A percentile compares a stretch with the other conserved stretches of the same genome.
Conservation (phyloP, 2,329 filamentous ascomycete species). For the Cladophialophora bantiana region DNA sequence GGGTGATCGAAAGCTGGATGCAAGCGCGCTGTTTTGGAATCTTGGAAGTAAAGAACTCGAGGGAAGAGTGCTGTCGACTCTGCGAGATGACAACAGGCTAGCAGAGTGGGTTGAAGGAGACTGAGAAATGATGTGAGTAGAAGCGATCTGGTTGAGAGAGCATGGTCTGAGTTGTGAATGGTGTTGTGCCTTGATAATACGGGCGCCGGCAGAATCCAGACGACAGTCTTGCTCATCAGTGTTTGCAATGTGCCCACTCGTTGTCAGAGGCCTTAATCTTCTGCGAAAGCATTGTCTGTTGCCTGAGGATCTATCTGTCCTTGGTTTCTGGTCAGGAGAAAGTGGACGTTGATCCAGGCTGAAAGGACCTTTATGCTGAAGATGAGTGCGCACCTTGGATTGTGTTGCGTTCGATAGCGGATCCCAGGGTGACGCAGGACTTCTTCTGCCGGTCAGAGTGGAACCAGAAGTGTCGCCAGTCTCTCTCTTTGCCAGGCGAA, state of each 20-base stretch:
- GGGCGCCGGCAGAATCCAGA: constrained; percentile 9
- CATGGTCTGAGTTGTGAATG: neutral
- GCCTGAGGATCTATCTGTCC: neutral
- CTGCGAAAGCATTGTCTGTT: neutral
- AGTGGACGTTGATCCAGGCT: neutral
- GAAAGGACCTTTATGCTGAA: neutral
- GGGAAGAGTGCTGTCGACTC: constrained; percentile 12
- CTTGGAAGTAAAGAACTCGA: constrained; percentile 31
- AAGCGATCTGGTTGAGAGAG: neutral
- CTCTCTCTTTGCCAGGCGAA: constrained; percentile 29
- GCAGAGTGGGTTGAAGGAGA: constrained; percentile 2
- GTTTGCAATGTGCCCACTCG: neutral
- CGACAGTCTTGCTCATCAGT: neutral
- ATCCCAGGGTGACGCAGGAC: constrained; percentile 32
- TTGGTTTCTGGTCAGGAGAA: neutral
- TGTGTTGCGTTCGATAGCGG: constrained; percentile 20
- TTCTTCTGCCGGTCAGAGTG: constrained; percentile 12
- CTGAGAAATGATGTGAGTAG: neutral
- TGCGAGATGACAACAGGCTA: neutral
- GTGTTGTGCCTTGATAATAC: constrained; percentile 2
- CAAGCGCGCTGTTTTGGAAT: neutral
- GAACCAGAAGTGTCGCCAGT: constrained; percentile 18
- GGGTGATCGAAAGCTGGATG: constrained; percentile 5
- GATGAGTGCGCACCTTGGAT: constrained; percentile 1
- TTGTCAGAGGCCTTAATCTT: neutral